phyloP scores from a whole-genome alignment of 2,329 filamentous ascomycete species.

The Fusarium nelsonii region DNA sequence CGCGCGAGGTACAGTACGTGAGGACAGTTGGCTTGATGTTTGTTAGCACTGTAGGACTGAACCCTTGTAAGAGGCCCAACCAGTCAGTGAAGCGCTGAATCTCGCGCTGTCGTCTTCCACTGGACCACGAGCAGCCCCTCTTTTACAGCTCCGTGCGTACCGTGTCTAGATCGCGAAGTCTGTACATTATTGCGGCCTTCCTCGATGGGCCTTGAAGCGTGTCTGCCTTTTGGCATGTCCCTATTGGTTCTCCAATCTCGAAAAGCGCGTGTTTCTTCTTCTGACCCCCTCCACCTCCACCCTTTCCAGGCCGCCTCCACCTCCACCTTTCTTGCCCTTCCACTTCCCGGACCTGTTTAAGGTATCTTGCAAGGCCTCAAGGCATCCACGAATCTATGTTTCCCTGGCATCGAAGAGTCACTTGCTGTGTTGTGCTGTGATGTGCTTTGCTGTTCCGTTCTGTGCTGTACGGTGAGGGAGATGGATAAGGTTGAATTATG shows the following conservation, averaged over 20 bases:
- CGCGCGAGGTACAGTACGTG: conserved; percentile 32
- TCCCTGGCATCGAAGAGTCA: conserved; percentile 16
- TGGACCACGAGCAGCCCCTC: conserved; percentile 22
- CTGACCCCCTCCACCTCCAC: conserved; percentile 30
- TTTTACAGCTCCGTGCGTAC: conserved; percentile 37
- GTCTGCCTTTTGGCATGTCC: conserved; percentile 44
- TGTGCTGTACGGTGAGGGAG: conserved; percentile 12
- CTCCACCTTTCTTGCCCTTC: conserved; percentile 34
- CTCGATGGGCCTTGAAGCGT: conserved; percentile 38
- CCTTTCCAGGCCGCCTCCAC: conserved; percentile 34
- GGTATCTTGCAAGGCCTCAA: conserved; percentile 30
- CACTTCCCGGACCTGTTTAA: conserved; percentile 20
- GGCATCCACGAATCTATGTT: conserved; percentile 24
- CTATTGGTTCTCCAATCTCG: conserved; percentile 36
- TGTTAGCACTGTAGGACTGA: conserved; percentile 19
- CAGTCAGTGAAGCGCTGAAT: conserved; percentile 22
- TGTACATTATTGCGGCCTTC: conserved; percentile 37
- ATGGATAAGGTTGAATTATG: conserved; percentile 15
- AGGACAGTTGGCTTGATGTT: neutral
- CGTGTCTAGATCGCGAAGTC: conserved; percentile 29
- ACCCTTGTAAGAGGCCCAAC: conserved; percentile 27
- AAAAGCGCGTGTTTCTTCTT: conserved; percentile 39
- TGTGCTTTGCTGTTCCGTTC: neutral
- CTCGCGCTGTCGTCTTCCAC: conserved; percentile 11
- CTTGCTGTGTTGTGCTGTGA: conserved; percentile 11